Evolutionary conservation across 768 basidiomycete genomes (phyloP).

Genomic region (Strobilomyces confusus): DNA sequence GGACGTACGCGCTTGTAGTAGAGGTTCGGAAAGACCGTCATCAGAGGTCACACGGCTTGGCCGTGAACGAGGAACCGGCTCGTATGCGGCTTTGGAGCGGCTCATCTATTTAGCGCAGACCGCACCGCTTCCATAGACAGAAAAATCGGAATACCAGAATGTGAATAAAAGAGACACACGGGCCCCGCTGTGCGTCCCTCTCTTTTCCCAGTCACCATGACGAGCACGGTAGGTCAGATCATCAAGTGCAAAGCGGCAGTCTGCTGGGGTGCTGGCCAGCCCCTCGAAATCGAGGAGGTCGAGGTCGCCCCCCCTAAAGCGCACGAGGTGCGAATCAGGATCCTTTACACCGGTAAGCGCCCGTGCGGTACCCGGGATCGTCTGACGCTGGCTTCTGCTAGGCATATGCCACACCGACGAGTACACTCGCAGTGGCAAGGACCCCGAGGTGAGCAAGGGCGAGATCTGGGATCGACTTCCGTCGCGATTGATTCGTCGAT

Average conservation of each 20-base stretch:
- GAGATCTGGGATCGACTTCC: slow-evolving; percentile 2
- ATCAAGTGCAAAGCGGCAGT: slow-evolving; percentile 91
- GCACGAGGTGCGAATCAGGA: slow-evolving; percentile 90
- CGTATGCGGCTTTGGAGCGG: no score
- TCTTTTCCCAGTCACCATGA: slow-evolving; percentile 46
- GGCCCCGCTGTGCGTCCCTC: slow-evolving; percentile 7
- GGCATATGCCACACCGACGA: slow-evolving; percentile 98
- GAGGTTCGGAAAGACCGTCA: slow-evolving; percentile 62
- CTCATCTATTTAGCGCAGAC: no score
- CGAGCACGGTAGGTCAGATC: slow-evolving; percentile 67
- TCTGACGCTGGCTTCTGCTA: slow-evolving; percentile 24
- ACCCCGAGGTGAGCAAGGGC: slow-evolving; percentile 71
- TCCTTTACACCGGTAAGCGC: slow-evolving; percentile 76
- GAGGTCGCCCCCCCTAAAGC: slow-evolving; percentile 89
- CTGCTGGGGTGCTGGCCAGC: slow-evolving; percentile 91
- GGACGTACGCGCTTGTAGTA: slow-evolving; percentile 84
- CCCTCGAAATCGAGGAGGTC: slow-evolving; percentile 84
- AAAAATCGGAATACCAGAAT: not conserved
- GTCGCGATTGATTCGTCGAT: slow-evolving; percentile 6
- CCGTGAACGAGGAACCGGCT: no score
- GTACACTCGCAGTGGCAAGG: slow-evolving; percentile 93
- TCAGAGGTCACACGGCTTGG: not conserved
- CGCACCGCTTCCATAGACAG: not conserved
- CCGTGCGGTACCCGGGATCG: slow-evolving; percentile 5
- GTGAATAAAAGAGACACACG: slow-evolving; percentile 1